Base-by-base conservation (phyloP, 202 grass and related monocot species). In the Panicum virgatum region DNA sequence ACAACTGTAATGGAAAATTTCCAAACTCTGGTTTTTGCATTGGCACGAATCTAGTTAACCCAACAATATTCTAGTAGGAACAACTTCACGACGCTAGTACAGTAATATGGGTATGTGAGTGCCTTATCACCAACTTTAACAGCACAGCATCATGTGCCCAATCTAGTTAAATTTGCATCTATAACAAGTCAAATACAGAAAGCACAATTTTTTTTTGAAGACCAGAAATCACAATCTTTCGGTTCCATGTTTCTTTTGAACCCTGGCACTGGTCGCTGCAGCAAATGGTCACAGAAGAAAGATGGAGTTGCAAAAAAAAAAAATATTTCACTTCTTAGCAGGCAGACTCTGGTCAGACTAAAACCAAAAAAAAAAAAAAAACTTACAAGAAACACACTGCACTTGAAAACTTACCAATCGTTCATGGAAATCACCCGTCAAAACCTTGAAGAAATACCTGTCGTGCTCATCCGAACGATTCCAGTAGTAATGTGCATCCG, bases 361-460 rank as follows among this genome's bases (percentile, higher is more conserved):
- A 12, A 9, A 57, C 10, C n/a, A n/a, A n/a, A n/a, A n/a, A n/a
- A 2, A 68, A 25, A 43, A 25, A 56, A 69, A 78, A 7, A 40
- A 40, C 6, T 40, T 40, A 34, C 3, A 34, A 34, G 32, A 34
- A 34, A 34, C 32, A 34, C 32, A 34, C 3, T 34, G 3, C 32
- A 34, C 32, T 34, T 34, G 32, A 34, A 34, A 34, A 34, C 70
- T 73, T 67, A 89, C 88, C 72, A 89, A 51, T 80, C 42, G 54
- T 16, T 79, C n/a, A 66, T 6, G 12, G 36, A 86, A 89, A 62
- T 78, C 73, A 34, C 50, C 47, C 60, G 59, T 26, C 73, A 89
- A 36, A 52, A 86, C 29, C 73, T 82, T 89, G 73, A 85, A 82
- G 57, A 89, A 89, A 61, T 78, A 53, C 45, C 42, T 52, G 2